Conservation (phyloP, 2,329 filamentous ascomycete species). For the Pseudogymnoascus sp. region DNA sequence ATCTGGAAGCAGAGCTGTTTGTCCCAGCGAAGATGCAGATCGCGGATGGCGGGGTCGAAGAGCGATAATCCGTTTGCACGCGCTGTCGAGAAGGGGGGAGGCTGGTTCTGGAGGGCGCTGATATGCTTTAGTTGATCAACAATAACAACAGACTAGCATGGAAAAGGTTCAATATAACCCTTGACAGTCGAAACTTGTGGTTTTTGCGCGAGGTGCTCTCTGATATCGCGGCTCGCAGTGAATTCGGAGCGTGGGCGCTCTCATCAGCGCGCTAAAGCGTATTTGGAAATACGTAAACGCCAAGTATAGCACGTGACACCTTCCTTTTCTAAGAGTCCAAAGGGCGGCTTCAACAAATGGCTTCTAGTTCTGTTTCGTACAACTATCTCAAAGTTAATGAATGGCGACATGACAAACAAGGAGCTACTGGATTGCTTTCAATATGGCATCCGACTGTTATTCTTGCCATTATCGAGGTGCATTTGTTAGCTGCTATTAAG, state of each 20-base stretch:
- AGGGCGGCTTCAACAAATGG: background rate
- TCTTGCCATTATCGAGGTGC: background rate
- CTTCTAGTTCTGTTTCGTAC: background rate
- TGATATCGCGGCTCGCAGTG: slow-evolving; percentile 7
- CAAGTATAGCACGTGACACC: background rate
- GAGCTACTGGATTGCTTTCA: background rate
- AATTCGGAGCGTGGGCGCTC: slow-evolving; percentile 8
- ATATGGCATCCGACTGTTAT: background rate
- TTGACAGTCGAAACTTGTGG: background rate
- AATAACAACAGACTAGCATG: background rate
- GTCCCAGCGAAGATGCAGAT: background rate
- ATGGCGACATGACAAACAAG: background rate
- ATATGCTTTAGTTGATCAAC: background rate
- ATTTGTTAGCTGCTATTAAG: background rate
- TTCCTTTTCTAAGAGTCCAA: background rate
- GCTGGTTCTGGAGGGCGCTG: background rate
- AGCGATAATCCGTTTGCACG: background rate
- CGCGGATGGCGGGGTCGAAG: slow-evolving; percentile 1
- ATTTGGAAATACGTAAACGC: background rate
- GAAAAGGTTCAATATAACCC: slow-evolving; percentile 6
- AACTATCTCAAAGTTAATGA: background rate
- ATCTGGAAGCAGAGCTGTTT: slow-evolving; percentile 6
- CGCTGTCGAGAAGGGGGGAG: background rate
- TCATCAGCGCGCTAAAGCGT: slow-evolving; percentile 2
- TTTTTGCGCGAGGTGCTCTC: background rate